Evolutionary conservation across 2,329 filamentous ascomycete genomes (phyloP).

Genomic region (Hymenoscyphus scutula): DNA sequence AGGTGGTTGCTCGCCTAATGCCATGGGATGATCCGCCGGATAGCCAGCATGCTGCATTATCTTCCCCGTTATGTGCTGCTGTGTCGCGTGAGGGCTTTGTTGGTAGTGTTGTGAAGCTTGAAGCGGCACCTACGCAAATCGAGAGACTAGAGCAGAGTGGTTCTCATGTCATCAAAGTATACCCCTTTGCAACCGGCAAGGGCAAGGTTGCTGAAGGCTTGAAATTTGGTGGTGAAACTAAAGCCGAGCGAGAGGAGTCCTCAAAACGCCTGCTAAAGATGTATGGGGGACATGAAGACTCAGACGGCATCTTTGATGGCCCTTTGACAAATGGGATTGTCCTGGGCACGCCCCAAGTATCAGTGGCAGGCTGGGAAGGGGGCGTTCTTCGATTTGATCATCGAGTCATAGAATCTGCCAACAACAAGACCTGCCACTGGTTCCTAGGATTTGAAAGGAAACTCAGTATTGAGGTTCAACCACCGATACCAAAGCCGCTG

Average conservation of each 20-base stretch:
- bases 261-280: constrained; percentile 68
- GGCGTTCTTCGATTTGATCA: constrained; percentile 79
- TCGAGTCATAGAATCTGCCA: constrained; percentile 45
- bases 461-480: constrained; percentile 71
- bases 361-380: constrained; percentile 70
- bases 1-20: constrained; percentile 71
- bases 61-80: constrained; percentile 69
- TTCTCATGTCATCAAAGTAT: constrained; percentile 65
- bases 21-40: constrained; percentile 87
- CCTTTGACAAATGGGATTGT: constrained; percentile 88
- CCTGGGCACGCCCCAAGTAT: constrained; percentile 56
- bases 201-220: constrained; percentile 63
- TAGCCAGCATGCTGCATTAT: constrained; percentile 75
- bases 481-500: constrained; percentile 64
- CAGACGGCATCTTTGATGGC: constrained; percentile 69
- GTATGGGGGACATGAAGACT: constrained; percentile 57
- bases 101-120: constrained; percentile 82
- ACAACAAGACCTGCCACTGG: constrained; percentile 62
- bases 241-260: constrained; percentile 76
- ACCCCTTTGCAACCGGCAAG: constrained; percentile 66
- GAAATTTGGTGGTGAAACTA: constrained; percentile 85
- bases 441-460: constrained; percentile 74
- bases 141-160: constrained; percentile 46
- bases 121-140: constrained; percentile 63
- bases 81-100: constrained; percentile 72